Evolutionary conservation across 169 alveolate genomes (phyloP).

Genomic region (Cryptosporidium felis): DNA sequence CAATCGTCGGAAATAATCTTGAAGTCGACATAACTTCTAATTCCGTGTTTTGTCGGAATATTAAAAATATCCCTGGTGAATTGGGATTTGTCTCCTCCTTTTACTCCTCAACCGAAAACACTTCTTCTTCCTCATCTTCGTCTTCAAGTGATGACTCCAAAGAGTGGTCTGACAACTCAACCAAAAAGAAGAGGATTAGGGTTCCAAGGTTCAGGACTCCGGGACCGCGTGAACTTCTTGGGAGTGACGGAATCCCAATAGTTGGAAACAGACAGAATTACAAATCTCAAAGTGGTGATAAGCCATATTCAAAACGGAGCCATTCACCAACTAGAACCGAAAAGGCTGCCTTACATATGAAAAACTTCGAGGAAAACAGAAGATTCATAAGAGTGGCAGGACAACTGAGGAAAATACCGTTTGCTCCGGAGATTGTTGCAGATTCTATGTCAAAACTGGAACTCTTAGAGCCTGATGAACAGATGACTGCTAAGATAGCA

Average conservation of each 20-base stretch:
- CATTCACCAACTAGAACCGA: not conserved
- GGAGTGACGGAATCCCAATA: constrained; percentile 55
- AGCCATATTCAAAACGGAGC: not conserved
- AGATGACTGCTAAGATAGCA: constrained; percentile 81
- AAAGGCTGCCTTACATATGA: not conserved
- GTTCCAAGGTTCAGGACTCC: constrained; percentile 70
- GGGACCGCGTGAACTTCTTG: constrained; percentile 55
- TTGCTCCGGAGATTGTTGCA: constrained; percentile 76
- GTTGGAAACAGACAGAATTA: constrained; percentile 12
- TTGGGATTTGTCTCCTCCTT: constrained; percentile 1
- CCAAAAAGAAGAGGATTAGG: not conserved
- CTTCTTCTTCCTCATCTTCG: constrained; percentile 27
- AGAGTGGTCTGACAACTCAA: constrained; percentile 40
- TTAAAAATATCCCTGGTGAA: constrained; percentile 12
- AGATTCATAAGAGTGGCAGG: constrained; percentile 67
- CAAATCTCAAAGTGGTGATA: not conserved
- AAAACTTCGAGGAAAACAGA: not conserved
- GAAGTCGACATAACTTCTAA: not conserved
- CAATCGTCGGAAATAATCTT: not conserved
- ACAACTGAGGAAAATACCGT: constrained; percentile 74
- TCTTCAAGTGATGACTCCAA: constrained; percentile 25
- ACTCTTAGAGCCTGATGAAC: constrained; percentile 80
- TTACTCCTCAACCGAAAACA: constrained; percentile 5
- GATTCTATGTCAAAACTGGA: constrained; percentile 79
- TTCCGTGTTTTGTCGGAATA: not conserved